Evolutionary conservation across 805 yeast genomes (phyloP).

Genomic region (Kodamaea kaohsiungensis): DNA sequence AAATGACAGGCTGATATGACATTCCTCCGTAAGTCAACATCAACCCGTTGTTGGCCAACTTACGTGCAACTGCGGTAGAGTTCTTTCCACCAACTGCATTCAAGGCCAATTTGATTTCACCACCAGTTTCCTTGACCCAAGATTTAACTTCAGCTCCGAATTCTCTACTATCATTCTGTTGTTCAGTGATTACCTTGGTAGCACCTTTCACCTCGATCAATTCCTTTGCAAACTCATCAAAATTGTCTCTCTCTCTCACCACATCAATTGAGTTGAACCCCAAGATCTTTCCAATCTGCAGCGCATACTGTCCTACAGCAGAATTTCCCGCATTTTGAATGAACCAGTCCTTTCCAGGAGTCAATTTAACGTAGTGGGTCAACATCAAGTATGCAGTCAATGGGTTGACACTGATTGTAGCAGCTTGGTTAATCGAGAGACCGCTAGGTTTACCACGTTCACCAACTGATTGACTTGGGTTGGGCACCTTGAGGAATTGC

Average conservation of each 20-base stretch:
- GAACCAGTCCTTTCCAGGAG: constrained; percentile 78
- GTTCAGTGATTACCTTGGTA: constrained; percentile 85
- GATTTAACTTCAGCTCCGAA: constrained; percentile 60
- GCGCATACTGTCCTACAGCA: constrained; percentile 89
- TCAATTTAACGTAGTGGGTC: constrained; percentile 60
- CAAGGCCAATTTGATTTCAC: constrained; percentile 71
- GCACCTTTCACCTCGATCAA: constrained; percentile 70
- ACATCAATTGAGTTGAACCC: constrained; percentile 86
- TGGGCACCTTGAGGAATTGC: constrained; percentile 60
- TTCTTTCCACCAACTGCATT: constrained; percentile 95
- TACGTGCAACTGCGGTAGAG: constrained; percentile 79
- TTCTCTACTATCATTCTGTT: constrained; percentile 69
- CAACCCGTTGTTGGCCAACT: constrained; percentile 70
- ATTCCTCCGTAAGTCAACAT: constrained; percentile 95
- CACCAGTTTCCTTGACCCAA: constrained; percentile 50
- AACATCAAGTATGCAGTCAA: constrained; percentile 90
- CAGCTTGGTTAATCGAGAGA: constrained; percentile 59
- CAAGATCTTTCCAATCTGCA: constrained; percentile 77
- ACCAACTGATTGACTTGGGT: constrained; percentile 47
- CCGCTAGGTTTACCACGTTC: constrained; percentile 29
- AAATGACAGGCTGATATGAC: constrained; percentile 92
- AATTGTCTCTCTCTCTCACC: constrained; percentile 80
- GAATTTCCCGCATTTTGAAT: constrained; percentile 97
- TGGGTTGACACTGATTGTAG: constrained; percentile 91
- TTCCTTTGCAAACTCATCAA: constrained; percentile 56